Evolutionary conservation across 1,284 basidiomycete species (phyloP).

Genomic region (Trichosporon ovoides): DNA sequence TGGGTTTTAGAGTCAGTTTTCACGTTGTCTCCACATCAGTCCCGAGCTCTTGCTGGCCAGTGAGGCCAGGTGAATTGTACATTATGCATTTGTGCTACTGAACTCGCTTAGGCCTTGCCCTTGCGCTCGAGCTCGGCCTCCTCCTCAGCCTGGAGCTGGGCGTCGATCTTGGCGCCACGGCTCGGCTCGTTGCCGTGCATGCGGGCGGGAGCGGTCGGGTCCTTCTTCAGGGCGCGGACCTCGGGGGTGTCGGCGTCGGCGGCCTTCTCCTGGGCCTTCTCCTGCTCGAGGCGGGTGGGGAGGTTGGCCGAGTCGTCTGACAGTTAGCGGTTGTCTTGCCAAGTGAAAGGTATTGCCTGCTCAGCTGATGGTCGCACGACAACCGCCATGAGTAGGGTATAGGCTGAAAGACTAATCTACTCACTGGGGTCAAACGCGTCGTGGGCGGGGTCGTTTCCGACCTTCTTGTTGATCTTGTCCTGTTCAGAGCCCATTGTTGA

Average conservation of each 20-base stretch:
- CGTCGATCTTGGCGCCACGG: constrained; percentile 18
- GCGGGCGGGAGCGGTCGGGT: constrained; percentile 11
- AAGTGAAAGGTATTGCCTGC: too few species aligned
- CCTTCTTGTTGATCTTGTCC: constrained; percentile 1
- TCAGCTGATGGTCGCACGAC: too few species aligned
- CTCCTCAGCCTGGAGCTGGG: constrained; percentile 14
- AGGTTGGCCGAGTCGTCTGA: constrained; percentile 12
- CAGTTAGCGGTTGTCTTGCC: too few species aligned
- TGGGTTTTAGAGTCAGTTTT: too few species aligned
- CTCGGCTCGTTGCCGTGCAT: constrained; percentile 19
- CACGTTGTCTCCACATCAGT: too few species aligned
- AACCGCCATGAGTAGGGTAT: too few species aligned
- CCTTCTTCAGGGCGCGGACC: constrained; percentile 14
- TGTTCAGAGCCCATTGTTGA: not conserved
- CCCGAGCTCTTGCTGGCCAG: too few species aligned
- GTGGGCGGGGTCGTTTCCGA: constrained; percentile 8
- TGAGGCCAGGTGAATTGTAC: too few species aligned
- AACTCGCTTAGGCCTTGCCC: constrained; percentile 5
- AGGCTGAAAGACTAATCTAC: too few species aligned
- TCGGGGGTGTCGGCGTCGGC: constrained; percentile 9
- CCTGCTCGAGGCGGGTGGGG: constrained; percentile 9
- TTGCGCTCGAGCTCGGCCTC: constrained; percentile 17
- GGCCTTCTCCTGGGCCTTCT: not conserved
- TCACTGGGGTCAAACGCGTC: constrained; percentile 6
- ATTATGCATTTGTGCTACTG: too few species aligned